These are phyloP conservation scores for Rosa persica DNA, from an alignment of 306 rosid species.

Conservation along the genomic window DNA sequence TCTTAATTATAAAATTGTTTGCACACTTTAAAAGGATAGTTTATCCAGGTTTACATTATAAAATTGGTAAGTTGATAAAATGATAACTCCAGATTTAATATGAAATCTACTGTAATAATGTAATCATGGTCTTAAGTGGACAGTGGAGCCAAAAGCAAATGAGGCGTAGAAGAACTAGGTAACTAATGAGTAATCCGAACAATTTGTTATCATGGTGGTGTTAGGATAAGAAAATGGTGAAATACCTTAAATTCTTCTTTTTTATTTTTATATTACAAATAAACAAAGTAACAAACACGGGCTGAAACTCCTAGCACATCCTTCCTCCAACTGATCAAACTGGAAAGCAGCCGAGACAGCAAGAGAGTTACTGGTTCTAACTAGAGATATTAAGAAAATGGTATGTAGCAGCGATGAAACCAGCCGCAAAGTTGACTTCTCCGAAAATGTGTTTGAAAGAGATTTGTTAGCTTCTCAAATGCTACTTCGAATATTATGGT, in stretches of 20 bases:
- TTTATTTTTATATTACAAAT: not conserved
- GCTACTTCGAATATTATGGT: too few relatives aligned
- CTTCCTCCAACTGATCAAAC: not conserved
- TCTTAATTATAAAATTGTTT: too few relatives aligned
- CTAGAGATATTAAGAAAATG: not conserved
- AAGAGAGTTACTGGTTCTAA: not conserved
- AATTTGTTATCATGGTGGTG: not conserved
- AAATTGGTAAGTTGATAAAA: not conserved
- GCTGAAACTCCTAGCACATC: not conserved
- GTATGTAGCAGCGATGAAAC: too few relatives aligned
- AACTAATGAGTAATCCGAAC: not conserved
- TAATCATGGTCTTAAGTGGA: constrained; percentile 1
- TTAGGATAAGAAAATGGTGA: not conserved
- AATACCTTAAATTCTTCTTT: not conserved
- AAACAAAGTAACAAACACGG: not conserved
- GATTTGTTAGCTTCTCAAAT: too few relatives aligned
- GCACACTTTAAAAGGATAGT: not conserved
- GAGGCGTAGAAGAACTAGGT: not conserved
- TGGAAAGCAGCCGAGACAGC: not conserved
- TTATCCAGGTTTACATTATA: not conserved
- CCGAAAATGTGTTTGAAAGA: not conserved
- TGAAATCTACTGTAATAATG: not conserved
- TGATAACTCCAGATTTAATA: not conserved
- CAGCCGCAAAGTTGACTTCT: not conserved
- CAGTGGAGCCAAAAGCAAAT: not conserved